Base-by-base conservation (phyloP, 768 basidiomycete species). In the Tricholoma matsutake region DNA sequence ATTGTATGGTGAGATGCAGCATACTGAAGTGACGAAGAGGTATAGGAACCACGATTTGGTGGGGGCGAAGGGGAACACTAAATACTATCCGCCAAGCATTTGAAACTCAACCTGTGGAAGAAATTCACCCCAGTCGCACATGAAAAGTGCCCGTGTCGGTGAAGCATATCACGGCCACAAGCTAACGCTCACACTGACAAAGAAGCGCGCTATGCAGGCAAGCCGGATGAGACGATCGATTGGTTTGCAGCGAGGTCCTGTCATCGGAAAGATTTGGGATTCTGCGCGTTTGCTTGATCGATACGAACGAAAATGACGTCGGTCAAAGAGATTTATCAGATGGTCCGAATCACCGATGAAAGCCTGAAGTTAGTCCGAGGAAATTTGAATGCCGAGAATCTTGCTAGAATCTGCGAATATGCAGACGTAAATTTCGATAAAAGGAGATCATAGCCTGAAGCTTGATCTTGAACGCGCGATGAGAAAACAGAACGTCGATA, bases 1-100 rank as follows among this genome's bases (percentile, higher is more conserved):
- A 34, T 58, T 45, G 39, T 13, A 34, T 37, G 43, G 59, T 20
- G 29, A 61, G 28, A 29, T 37, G 25, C 37, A 65, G 20, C 64
- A 65, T 65, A 34, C 4, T 18, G 37, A 28, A 28, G 28, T 49
- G 25, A 4, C 47, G 18, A 9, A 49, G 25, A 49, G 49, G 18
- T 9, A 22, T 29, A 29, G 28, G 28, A 16, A n/a, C 13, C 3
- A 10, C 28, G n/a, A 29, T 13, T 51, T 29, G 13, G 13, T 51
- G 49, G 28, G 22, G 28, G 28, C 28, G 13, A 10, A 51, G 43
- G 16, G 13, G 49, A 13, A 51, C 14, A 29, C 28, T 29, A 29
- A 51, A 29, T 51, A 51, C 49, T 28, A 51, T 29, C 28, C 16
- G 25, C 8, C 13, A 51, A 29, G 49, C 28, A 28, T 51, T 28